Evolutionary conservation across 1,139 yeast genomes (phyloP).

Genomic region (Geotrichum australiense): DNA sequence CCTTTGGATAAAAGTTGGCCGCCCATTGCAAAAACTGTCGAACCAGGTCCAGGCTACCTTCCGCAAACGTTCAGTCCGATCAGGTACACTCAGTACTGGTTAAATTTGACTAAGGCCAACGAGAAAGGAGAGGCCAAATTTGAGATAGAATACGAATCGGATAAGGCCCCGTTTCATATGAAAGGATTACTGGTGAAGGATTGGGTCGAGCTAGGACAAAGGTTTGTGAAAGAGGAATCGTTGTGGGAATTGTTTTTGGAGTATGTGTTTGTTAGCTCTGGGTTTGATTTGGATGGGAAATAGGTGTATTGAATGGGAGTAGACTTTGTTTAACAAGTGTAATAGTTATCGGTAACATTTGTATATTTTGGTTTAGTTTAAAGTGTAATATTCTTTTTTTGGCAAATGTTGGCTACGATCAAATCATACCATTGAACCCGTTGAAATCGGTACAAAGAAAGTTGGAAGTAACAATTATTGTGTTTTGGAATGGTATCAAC

Average conservation of each 20-base stretch:
- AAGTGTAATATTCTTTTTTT: no score
- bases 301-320: no score
- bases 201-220: slow-evolving; percentile 53
- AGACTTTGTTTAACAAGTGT: no score
- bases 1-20: slow-evolving; percentile 61
- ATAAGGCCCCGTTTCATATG: slow-evolving; percentile 43
- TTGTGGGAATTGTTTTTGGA: slow-evolving; percentile 3
- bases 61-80: slow-evolving; percentile 68
- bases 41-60: slow-evolving; percentile 68
- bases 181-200: slow-evolving; percentile 24
- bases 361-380: no score
- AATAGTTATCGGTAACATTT: no score
- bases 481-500: no score
- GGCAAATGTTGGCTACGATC: no score
- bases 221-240: slow-evolving; percentile 27
- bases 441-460: no score
- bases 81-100: slow-evolving; percentile 63
- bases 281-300: slow-evolving; percentile 4
- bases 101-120: slow-evolving; percentile 52
- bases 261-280: slow-evolving; percentile 6
- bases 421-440: no score
- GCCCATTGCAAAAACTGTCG: slow-evolving; percentile 43
- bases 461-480: no score
- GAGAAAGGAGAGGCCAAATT: slow-evolving; percentile 42
- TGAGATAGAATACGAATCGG: slow-evolving; percentile 64